Evolutionary conservation across 495 filamentous ascomycete genomes (phyloP), one percentile per base, ranked within the genome.

Genomic region (Penicillium verhagenii): DNA sequence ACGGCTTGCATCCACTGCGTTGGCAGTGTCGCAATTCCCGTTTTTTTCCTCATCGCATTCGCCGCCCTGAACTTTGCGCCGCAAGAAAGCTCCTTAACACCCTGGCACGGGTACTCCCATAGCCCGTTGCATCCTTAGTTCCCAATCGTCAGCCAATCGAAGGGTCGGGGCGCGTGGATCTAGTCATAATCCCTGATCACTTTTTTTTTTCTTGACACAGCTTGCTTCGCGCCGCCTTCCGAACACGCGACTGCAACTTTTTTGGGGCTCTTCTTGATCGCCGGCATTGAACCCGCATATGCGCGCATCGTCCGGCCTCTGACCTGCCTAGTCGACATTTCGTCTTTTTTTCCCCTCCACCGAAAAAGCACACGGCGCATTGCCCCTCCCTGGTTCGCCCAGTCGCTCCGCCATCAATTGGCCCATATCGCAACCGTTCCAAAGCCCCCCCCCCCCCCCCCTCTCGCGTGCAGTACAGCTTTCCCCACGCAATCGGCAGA

Each of bases 1-100:
- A 74, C 64, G 64, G 54, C 64, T 65, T 76, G 73, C 73, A 73
- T 72, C 61, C 49, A 67, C 66, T 76, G 70, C 63, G 70, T 59
- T 73, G 71, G 68, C 73, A 71, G 66, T 63, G 62, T 65, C 65
- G 65, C 68, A 68, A 69, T 60, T 50, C 37, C 53, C 58, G 45
- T 57, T 61, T 63, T n/a, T 53, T 25, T n/a, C 42, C 37, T 35
- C 43, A 53, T 63, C 60, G 56, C 58, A 56, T 57, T 52, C 44
- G 50, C 49, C 54, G 50, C 52, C 54, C 28, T 50, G 47, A 53
- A 28, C 42, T 49, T 57, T 63, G 60, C 58, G 64, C 59, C 65
- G 52, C 46, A 62, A 64, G 61, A 59, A 56, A 51, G 28, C 58
- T 57, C 62, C 51, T 60, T 67, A 4, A 8, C 21, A 58, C 68